Base-by-base conservation (phyloP, 2,329 filamentous ascomycete species). In the Diaporthe australafricana region DNA sequence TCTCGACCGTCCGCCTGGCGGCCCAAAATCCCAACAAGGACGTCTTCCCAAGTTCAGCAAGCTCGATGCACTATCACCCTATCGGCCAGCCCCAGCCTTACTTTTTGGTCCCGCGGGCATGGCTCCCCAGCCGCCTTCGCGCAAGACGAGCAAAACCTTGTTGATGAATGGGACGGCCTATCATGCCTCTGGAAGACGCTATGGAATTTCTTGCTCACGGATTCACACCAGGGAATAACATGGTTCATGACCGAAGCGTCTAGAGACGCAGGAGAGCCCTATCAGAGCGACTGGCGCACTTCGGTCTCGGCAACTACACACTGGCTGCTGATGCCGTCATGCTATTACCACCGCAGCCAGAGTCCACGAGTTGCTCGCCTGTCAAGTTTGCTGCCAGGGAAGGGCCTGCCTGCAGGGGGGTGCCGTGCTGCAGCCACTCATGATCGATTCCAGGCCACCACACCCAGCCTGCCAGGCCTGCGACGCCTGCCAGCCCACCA, bases 81-180 rank as follows among this genome's bases (percentile, higher is more conserved):
- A 55, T 65, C 67, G 56, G 52, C 71, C 60, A 48, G 67, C 67
- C 60, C 66, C 71, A 70, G 71, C 71, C 71, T 67, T 72, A 60
- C 45, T 65, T 70, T 52, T 67, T 6, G 3, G 32, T 38, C 52
- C 57, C 67, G 25, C 35, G 38, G 35, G 52, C 67, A 72, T 70
- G 67, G 62, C 38, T 45, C 52, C 53, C 40, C 60, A 65, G 32
- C 42, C 7, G 11, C 27, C n/a, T 30, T 12, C 8, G 22, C 60
- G 22, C 20, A 25, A 27, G 14, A 20, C 32, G 32, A 22, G 27
- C 52, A 50, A 20, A 56, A 57, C 32, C 40, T 32, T 68, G 12
- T 20, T 38, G 42, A 35, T 48, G 40, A 40, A 25, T 48, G 14
- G 20, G 42, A 42, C 40, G 8, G 9, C 35, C 60, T 63, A 25